Percentiles rank a stretch among this genome's conserved stretches.
These are phyloP conservation scores for Nymphaea thermarum DNA, from an alignment of 164 flowering plant genomes.

Conservation along the genomic window DNA sequence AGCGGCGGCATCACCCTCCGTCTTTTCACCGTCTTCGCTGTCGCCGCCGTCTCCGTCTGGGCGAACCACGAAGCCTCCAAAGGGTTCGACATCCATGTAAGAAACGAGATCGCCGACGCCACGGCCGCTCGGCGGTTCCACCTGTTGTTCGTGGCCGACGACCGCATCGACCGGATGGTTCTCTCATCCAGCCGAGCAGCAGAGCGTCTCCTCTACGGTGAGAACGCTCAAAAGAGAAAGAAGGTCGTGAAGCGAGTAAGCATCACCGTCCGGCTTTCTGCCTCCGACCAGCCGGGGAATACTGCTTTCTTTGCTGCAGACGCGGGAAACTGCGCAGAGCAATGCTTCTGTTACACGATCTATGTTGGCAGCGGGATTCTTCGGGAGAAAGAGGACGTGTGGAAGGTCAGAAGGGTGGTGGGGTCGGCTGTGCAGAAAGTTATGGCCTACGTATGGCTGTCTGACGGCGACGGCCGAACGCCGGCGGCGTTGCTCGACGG, in stretches of 20 bases:
- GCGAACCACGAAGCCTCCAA: constrained; percentile 51
- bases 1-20: constrained; percentile 20
- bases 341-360: not conserved
- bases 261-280: constrained; percentile 20
- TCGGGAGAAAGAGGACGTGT: not conserved
- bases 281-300: too few relatives aligned
- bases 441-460: not conserved
- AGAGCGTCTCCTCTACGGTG: constrained; percentile 24
- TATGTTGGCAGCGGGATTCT: not conserved
- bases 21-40: constrained; percentile 10
- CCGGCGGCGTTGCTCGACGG: not conserved
- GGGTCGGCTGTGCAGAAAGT: not conserved
- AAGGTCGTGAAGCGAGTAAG: constrained; percentile 6
- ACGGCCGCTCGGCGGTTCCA: constrained; percentile 21
- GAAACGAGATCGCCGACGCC: constrained; percentile 21
- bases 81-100: constrained; percentile 31
- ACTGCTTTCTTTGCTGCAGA: not conserved
- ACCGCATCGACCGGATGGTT: constrained; percentile 28
- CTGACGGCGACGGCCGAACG: not conserved
- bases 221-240: constrained; percentile 13
- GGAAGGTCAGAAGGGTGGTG: not conserved
- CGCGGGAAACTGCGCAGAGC: not conserved
- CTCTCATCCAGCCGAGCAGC: constrained; percentile 23
- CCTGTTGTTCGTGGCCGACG: constrained; percentile 40
- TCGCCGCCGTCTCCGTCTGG: constrained; percentile 31